These are phyloP conservation scores for Eucalyptus curtisii DNA, from an alignment of 345 rosid genomes.

Conservation along the genomic window DNA sequence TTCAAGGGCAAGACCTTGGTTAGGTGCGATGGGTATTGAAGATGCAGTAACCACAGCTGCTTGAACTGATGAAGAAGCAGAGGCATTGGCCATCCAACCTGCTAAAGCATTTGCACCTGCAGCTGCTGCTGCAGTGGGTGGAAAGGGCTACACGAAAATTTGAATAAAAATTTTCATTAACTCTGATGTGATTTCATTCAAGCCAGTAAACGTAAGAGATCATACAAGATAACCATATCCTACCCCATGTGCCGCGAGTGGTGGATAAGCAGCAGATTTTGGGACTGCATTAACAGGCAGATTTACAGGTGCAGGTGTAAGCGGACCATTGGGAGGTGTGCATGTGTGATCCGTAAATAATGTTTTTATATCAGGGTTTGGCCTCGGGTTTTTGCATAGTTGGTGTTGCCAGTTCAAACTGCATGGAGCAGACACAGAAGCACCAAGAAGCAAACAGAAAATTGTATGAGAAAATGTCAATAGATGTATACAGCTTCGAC, in stretches of 20 bases:
- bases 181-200: not conserved
- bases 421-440: not conserved
- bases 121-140: constrained; percentile 35
- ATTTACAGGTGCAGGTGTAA: constrained; percentile 45
- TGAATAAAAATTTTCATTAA: not conserved
- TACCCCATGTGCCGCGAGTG: constrained; percentile 53
- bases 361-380: constrained; percentile 80
- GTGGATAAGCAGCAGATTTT: constrained; percentile 38
- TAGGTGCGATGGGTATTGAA: constrained; percentile 59
- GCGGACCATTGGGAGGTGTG: constrained; percentile 52
- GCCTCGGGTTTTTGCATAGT: constrained; percentile 72
- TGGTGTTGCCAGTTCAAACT: constrained; percentile 95
- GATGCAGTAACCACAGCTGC: constrained; percentile 80
- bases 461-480: not conserved
- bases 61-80: constrained; percentile 74
- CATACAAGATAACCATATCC: not conserved
- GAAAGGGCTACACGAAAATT: constrained; percentile 32
- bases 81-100: constrained; percentile 80
- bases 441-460: not conserved
- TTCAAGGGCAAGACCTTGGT: constrained; percentile 41
- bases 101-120: constrained; percentile 67
- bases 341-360: constrained; percentile 69
- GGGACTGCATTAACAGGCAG: constrained; percentile 22
- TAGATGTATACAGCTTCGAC: not conserved
- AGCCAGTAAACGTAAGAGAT: not conserved